A percentile compares a stretch with the other conserved stretches of the same genome.
phyloP scores from a whole-genome alignment of 208 protist species.

The Zelonia costaricensis region DNA sequence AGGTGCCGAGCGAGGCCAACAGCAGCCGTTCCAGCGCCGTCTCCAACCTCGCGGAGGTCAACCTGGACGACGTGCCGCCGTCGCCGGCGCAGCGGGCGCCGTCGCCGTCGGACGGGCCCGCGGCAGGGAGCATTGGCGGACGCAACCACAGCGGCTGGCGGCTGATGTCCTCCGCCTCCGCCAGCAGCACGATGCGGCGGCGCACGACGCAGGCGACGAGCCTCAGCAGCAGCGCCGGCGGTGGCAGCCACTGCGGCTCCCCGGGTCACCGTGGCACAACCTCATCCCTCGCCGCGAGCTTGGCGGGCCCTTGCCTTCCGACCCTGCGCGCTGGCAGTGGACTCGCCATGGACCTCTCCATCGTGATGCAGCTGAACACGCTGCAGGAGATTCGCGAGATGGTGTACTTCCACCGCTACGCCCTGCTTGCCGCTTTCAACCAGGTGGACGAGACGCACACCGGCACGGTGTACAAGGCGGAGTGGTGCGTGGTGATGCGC shows the following conservation, averaged over 20 bases:
- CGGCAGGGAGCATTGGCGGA: not conserved
- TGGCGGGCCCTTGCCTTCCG: too few species aligned
- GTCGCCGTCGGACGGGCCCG: not conserved
- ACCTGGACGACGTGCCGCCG: not conserved
- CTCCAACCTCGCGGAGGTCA: constrained; percentile 8
- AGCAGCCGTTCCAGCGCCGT: constrained; percentile 25
- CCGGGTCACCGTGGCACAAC: not conserved
- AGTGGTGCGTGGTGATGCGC: constrained; percentile 81
- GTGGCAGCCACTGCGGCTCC: not conserved
- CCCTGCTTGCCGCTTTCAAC: constrained; percentile 76
- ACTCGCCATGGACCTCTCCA: constrained; percentile 26
- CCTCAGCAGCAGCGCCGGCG: not conserved
- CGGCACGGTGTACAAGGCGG: constrained; percentile 82
- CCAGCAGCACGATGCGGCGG: not conserved
- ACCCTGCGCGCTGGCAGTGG: not conserved
- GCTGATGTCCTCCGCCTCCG: not conserved
- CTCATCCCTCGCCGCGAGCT: constrained; percentile 8
- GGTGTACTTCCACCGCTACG: constrained; percentile 77
- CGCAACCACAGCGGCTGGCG: not conserved
- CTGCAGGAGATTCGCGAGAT: constrained; percentile 63
- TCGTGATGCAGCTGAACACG: constrained; percentile 47
- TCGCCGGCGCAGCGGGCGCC: not conserved
- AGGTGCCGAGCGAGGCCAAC: constrained; percentile 7
- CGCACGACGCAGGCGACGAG: not conserved
- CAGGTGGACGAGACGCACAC: constrained; percentile 60